Percentiles rank a stretch among this genome's conserved stretches.
phyloP scores from a whole-genome alignment of 2,329 filamentous ascomycete species.

The Stachybotrys elegans region DNA sequence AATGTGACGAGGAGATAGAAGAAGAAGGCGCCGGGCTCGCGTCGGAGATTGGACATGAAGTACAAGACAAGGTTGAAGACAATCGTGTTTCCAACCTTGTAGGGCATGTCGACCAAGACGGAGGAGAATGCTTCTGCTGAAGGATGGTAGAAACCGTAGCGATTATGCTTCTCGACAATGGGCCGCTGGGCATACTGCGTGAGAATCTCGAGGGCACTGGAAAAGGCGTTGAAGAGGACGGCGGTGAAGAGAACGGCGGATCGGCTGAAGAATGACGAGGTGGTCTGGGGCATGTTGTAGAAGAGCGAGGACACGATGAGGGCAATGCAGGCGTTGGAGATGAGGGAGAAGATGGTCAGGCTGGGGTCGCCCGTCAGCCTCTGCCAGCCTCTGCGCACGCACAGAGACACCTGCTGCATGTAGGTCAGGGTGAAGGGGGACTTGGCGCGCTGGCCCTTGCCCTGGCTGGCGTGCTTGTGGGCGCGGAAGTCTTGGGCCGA shows the following conservation, averaged over 20 bases:
- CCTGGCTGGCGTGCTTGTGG: constrained; percentile 19
- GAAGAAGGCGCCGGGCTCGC: constrained; percentile 40
- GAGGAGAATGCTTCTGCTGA: constrained; percentile 28
- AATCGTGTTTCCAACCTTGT: constrained; percentile 34
- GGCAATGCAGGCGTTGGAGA: constrained; percentile 39
- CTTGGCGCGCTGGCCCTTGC: constrained; percentile 33
- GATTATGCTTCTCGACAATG: constrained; percentile 33
- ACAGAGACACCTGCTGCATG: constrained; percentile 38
- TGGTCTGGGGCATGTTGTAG: constrained; percentile 36
- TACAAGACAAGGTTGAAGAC: constrained; percentile 41
- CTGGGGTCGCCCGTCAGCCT: constrained; percentile 28
- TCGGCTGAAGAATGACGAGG: constrained; percentile 37
- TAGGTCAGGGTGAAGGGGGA: constrained; percentile 45
- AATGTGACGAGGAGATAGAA: constrained; percentile 42
- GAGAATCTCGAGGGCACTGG: constrained; percentile 29
- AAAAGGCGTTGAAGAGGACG: constrained; percentile 47
- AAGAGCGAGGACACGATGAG: constrained; percentile 48
- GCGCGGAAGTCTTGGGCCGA: constrained; percentile 18
- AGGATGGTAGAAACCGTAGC: constrained; percentile 34
- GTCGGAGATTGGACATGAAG: constrained; percentile 41
- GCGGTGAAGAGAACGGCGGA: constrained; percentile 49
- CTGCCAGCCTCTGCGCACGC: constrained; percentile 34
- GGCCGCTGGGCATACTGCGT: constrained; percentile 30
- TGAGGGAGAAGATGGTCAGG: constrained; percentile 1
- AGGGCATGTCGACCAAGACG: constrained; percentile 37